These are phyloP conservation scores for Sanguinoderma infundibulare DNA, from an alignment of 1,284 basidiomycete species.

Conservation along the genomic window DNA sequence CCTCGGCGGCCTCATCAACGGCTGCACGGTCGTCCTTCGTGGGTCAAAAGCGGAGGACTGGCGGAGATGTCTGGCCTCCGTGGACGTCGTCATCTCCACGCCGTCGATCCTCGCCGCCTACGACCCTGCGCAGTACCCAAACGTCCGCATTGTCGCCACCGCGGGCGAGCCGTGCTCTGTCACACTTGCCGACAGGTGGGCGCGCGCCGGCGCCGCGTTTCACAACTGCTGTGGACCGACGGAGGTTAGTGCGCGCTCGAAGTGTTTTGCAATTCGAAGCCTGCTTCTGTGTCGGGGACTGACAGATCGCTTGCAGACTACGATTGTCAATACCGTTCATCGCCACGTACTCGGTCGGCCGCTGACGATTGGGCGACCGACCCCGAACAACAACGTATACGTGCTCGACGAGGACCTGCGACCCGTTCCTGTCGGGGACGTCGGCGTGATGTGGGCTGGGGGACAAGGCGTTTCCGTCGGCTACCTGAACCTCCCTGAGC, in stretches of 20 bases:
- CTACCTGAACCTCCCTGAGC: constrained; percentile 52
- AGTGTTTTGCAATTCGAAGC: too few relatives aligned
- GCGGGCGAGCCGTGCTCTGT: constrained; percentile 60
- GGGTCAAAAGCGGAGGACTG: constrained; percentile 54
- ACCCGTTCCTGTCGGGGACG: constrained; percentile 50
- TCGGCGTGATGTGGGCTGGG: constrained; percentile 60
- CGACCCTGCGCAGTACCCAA: constrained; percentile 52
- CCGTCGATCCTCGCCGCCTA: constrained; percentile 58
- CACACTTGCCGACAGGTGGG: constrained; percentile 54
- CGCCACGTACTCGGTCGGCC: constrained; percentile 43
- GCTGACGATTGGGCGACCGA: constrained; percentile 52
- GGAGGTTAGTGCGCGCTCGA: constrained; percentile 32
- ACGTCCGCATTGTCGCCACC: constrained; percentile 52
- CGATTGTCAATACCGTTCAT: constrained; percentile 60
- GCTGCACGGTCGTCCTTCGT: constrained; percentile 52
- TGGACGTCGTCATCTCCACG: constrained; percentile 56
- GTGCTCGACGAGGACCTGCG: constrained; percentile 49
- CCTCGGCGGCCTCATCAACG: constrained; percentile 53
- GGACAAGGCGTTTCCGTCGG: constrained; percentile 52
- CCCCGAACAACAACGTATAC: constrained; percentile 58
- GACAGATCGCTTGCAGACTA: constrained; percentile 29
- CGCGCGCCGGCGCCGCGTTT: constrained; percentile 37
- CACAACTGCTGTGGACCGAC: constrained; percentile 51
- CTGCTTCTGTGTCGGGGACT: too few relatives aligned
- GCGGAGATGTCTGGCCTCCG: constrained; percentile 52